Percentiles rank a stretch among this genome's conserved stretches.
phyloP scores from a whole-genome alignment of 2,329 filamentous ascomycete genomes.

The Aspergillus transmontanensis region DNA sequence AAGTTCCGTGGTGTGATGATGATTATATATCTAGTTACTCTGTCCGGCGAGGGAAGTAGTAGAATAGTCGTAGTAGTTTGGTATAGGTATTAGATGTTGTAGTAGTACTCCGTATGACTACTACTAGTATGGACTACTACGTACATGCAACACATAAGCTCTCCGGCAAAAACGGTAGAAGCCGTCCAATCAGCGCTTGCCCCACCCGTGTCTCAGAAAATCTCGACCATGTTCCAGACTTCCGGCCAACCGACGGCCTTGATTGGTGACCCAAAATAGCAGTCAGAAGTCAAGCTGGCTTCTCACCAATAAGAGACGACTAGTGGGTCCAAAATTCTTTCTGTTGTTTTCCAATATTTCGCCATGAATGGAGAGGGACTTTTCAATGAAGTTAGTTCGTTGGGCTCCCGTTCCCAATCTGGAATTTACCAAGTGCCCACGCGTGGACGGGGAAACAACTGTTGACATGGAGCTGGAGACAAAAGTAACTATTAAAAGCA shows the following conservation, averaged over 20 bases:
- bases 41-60: too few relatives aligned
- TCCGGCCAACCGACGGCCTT: background rate
- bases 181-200: background rate
- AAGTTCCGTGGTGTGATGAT: too few relatives aligned
- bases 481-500: background rate
- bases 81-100: too few relatives aligned
- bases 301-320: conserved; percentile 4
- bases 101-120: too few relatives aligned
- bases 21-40: too few relatives aligned
- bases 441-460: background rate
- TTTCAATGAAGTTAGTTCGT: background rate
- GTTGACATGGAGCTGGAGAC: too few relatives aligned
- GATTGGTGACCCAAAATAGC: conserved; percentile 20
- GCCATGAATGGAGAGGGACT: background rate
- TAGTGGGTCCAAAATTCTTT: conserved; percentile 8
- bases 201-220: conserved; percentile 13
- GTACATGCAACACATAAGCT: background rate
- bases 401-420: background rate
- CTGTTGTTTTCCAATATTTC: background rate
- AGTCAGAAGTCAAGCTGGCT: background rate
- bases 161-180: background rate
- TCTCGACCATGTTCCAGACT: conserved; percentile 18
- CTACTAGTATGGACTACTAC: too few relatives aligned
- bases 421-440: background rate
- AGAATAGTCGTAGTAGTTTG: too few relatives aligned